Base-by-base conservation (phyloP, 1,139 yeast species). In the Scheffersomyces titani region DNA sequence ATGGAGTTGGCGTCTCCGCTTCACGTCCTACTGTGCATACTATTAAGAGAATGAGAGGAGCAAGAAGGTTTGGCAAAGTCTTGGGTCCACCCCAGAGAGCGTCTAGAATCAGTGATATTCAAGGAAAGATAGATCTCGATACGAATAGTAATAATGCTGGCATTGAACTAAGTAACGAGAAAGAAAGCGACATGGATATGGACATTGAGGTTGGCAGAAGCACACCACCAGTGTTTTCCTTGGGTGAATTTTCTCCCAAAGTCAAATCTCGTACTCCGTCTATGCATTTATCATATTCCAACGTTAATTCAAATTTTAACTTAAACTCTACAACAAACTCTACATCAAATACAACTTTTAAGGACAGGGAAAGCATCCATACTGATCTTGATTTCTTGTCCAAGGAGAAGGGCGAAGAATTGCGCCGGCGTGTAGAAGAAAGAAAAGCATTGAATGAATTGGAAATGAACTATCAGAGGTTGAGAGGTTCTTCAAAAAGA, bases 81-180 rank as follows among this genome's bases (percentile, higher is more conserved):
- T 62, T 79, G 53, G 83, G 83, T 0, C 80, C 80, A 3, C 82
- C 82, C 0, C 71, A 75, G 60, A 64, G 81, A 49, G 77, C 76
- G 3, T 64, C 72, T 9, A 65, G 71, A 51, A 53, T 62, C n/a
- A 61, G 65, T 50, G 69, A 63, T 30, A 57, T 56, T 13, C 53
- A 58, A 21, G 63, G 62, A 13, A 55, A 47, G 16, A 52, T 53
- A 9, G 57, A 57, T 5, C 49, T 24, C n/a, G 61, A 54, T 51
- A 11, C 61, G 49, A 30, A 30, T 30, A 30, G 16, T 30, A 30
- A 24, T 24, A 52, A 44, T 13, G 47, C 54, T 11, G 50, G 44
- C 54, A 48, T 30, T 24, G 55, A 52, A 21, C 49, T 51, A 19
- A 30, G 40, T 30, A 30, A 11, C 40, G 40, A 30, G 40, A 49